A percentile compares a stretch with the other conserved stretches of the same genome.
These are phyloP conservation scores for Pyrrhoderma lamaoense DNA, from an alignment of 1,284 basidiomycete genomes.

Conservation along the genomic window DNA sequence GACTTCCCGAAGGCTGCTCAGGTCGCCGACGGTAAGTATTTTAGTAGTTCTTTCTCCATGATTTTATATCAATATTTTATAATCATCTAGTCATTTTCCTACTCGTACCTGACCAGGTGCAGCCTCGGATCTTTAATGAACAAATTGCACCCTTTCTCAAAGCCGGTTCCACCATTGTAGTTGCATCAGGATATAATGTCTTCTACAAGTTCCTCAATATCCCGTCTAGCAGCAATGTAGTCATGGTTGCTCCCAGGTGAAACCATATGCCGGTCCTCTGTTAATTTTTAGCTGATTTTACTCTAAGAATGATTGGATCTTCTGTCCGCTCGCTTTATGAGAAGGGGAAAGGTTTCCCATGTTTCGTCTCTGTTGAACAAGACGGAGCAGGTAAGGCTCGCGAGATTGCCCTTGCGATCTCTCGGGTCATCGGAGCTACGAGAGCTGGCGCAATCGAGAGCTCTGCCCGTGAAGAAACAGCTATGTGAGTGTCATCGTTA, in stretches of 20 bases:
- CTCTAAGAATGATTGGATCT: constrained; percentile 30
- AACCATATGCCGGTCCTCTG: background rate
- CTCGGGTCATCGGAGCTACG: constrained; percentile 53
- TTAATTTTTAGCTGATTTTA: background rate
- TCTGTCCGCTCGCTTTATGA: constrained; percentile 55
- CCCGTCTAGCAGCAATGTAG: constrained; percentile 47
- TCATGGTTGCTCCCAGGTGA: constrained; percentile 61
- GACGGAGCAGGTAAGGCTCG: constrained; percentile 48
- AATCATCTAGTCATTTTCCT: constrained; percentile 45
- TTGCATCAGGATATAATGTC: constrained; percentile 61
- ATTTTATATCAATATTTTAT: background rate
- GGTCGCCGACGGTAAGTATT: constrained; percentile 41
- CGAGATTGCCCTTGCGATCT: constrained; percentile 43
- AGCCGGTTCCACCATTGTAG: constrained; percentile 41
- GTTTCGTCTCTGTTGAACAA: constrained; percentile 59
- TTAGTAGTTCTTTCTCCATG: constrained; percentile 37
- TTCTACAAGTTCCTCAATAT: constrained; percentile 54
- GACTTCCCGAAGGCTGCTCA: constrained; percentile 50
- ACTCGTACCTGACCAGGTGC: constrained; percentile 56
- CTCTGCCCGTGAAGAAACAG: constrained; percentile 56
- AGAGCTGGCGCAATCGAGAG: constrained; percentile 60
- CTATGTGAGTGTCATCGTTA: constrained; percentile 33
- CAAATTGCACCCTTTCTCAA: constrained; percentile 46
- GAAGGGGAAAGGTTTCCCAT: constrained; percentile 57
- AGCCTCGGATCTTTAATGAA: constrained; percentile 53